These are phyloP conservation scores for Forsythia suspensa DNA, from an alignment of 257 asterid species.

Conservation along the genomic window DNA sequence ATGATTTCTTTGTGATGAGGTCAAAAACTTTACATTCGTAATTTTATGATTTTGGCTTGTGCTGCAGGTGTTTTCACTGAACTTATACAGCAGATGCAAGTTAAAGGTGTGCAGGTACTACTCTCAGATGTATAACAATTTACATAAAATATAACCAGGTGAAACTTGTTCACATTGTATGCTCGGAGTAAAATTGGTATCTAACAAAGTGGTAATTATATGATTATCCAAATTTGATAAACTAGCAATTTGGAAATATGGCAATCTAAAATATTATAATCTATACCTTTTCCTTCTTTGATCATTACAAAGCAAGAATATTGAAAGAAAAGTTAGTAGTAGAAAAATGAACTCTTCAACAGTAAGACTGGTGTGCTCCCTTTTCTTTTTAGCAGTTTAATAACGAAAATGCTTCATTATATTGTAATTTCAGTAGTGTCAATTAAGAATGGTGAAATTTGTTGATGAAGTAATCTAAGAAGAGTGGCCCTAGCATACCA, in stretches of 20 bases:
- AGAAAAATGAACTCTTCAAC: neutral
- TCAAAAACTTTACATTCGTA: neutral
- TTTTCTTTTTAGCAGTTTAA: neutral
- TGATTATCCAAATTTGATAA: neutral
- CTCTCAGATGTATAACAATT: neutral
- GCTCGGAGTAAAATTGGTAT: neutral
- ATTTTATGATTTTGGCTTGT: conserved; percentile 22
- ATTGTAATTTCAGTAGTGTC: no score
- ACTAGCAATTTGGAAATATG: neutral
- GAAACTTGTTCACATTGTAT: neutral
- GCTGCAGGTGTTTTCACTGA: conserved; percentile 95
- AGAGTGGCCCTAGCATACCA: neutral
- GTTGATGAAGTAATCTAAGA: neutral
- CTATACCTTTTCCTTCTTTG: neutral
- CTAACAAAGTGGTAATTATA: neutral
- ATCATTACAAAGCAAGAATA: neutral
- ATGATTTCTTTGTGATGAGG: neutral
- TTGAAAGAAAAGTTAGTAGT: neutral
- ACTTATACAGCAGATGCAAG: conserved; percentile 99
- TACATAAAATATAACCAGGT: neutral
- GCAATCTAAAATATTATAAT: neutral
- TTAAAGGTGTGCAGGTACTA: conserved; percentile 95
- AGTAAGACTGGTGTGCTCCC: neutral
- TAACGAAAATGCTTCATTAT: neutral
- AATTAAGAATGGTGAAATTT: neutral